Conservation (phyloP, 495 filamentous ascomycete genomes). For the Eremomyces bilateralis region DNA sequence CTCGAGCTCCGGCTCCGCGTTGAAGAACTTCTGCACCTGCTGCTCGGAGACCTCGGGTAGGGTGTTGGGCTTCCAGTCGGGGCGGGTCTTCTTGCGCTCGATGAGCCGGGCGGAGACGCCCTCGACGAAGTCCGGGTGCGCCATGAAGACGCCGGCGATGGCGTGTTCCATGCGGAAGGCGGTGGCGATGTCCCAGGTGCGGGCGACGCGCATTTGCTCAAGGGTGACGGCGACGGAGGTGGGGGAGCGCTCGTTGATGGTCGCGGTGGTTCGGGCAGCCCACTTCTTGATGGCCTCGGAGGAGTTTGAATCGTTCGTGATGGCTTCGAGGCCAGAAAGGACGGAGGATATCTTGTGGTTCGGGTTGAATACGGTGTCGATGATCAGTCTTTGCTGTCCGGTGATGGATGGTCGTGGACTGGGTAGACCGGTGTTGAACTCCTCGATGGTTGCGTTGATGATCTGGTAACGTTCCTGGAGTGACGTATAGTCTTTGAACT, state of each 20-base stretch:
- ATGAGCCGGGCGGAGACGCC: constrained; percentile 63
- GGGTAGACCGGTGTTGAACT: constrained; percentile 59
- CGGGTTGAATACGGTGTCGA: constrained; percentile 34
- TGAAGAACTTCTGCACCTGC: constrained; percentile 39
- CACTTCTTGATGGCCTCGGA: constrained; percentile 23
- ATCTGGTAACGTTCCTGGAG: constrained; percentile 37
- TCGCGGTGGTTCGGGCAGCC: constrained; percentile 52
- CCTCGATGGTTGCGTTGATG: constrained; percentile 75
- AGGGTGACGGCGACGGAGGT: constrained; percentile 68
- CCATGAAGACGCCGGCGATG: constrained; percentile 69
- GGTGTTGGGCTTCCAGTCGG: constrained; percentile 49
- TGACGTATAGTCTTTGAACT: constrained; percentile 52
- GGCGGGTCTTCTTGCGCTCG: constrained; percentile 29
- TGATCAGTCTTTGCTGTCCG: constrained; percentile 45
- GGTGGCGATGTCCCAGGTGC: constrained; percentile 52
- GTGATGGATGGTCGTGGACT: constrained; percentile 36
- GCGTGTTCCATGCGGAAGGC: constrained; percentile 67
- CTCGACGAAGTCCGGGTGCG: constrained; percentile 63
- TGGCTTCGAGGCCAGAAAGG: constrained; percentile 6
- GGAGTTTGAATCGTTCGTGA: not conserved
- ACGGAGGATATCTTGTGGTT: constrained; percentile 1
- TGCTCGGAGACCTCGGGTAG: constrained; percentile 35
- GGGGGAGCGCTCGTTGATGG: constrained; percentile 53
- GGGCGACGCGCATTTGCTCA: constrained; percentile 38
- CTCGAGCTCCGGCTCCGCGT: constrained; percentile 23